A percentile compares a stretch with the other conserved stretches of the same genome.
Evolutionary conservation across 192 early-diverging fungal species (phyloP).

Genomic region (Linnemannia hyalina): DNA sequence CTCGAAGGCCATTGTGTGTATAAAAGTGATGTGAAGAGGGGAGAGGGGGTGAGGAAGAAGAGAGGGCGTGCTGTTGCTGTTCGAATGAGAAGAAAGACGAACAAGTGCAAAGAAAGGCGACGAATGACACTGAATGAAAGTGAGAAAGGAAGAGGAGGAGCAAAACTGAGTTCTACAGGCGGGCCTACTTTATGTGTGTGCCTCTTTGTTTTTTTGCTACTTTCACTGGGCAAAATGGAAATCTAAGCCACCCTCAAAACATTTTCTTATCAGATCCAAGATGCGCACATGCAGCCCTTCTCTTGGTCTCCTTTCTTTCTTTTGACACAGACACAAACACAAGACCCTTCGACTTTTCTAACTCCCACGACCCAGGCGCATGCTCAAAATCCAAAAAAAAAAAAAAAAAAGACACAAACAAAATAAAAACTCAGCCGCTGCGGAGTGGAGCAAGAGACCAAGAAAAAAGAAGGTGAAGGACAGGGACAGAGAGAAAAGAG

Average conservation of each 20-base stretch:
- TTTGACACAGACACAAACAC: neutral
- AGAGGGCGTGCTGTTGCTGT: too few relatives aligned
- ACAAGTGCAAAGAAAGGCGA: neutral
- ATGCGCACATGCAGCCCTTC: neutral
- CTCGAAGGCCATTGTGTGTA: constrained; percentile 40
- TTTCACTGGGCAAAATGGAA: too few relatives aligned
- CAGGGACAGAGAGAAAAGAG: neutral
- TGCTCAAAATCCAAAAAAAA: neutral
- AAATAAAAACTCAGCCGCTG: constrained; percentile 6
- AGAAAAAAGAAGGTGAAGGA: neutral
- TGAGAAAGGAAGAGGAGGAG: neutral
- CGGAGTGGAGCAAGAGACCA: neutral
- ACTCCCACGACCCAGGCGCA: neutral
- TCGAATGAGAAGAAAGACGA: neutral
- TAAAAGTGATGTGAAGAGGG: neutral
- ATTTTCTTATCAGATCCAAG: neutral
- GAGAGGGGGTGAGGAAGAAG: neutral
- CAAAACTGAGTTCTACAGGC: neutral
- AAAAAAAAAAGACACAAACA: neutral
- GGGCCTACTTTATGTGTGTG: neutral
- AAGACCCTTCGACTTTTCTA: neutral
- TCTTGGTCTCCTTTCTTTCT: neutral
- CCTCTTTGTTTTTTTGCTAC: too few relatives aligned
- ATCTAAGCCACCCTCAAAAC: neutral
- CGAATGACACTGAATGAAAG: neutral